These are phyloP conservation scores for Cymbopogon citratus DNA, from an alignment of 176 grass and related monocot species.

Conservation along the genomic window DNA sequence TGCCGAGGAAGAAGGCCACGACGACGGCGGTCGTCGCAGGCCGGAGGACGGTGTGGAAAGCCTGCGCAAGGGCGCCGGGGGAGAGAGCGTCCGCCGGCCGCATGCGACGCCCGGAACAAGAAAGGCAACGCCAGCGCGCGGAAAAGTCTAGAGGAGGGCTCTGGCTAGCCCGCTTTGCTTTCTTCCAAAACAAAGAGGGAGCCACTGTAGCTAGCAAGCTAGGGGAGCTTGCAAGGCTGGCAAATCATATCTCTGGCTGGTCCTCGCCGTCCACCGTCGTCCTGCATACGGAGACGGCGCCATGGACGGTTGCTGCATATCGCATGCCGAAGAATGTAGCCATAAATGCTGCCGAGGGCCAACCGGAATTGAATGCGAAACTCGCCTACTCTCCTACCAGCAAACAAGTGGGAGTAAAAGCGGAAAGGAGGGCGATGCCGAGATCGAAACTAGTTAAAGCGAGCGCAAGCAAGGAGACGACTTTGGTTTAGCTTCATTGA, in stretches of 20 bases:
- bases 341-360: neutral
- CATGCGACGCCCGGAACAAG: neutral
- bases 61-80: no score
- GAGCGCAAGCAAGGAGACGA: neutral
- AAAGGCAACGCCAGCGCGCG: neutral
- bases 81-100: neutral
- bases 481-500: constrained; percentile 15
- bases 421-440: neutral
- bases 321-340: neutral
- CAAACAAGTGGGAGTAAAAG: neutral
- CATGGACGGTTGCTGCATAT: neutral
- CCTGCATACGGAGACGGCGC: neutral
- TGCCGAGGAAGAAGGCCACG: neutral
- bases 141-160: neutral
- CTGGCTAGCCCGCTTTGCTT: neutral
- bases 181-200: neutral
- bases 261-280: neutral
- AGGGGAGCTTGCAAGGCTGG: neutral
- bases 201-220: no score
- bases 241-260: neutral
- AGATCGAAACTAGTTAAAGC: neutral
- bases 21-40: neutral
- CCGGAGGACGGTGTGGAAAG: neutral
- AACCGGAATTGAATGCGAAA: neutral
- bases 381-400: neutral